Base-by-base conservation (phyloP, 2,329 filamentous ascomycete species). In the Didymella exigua region DNA sequence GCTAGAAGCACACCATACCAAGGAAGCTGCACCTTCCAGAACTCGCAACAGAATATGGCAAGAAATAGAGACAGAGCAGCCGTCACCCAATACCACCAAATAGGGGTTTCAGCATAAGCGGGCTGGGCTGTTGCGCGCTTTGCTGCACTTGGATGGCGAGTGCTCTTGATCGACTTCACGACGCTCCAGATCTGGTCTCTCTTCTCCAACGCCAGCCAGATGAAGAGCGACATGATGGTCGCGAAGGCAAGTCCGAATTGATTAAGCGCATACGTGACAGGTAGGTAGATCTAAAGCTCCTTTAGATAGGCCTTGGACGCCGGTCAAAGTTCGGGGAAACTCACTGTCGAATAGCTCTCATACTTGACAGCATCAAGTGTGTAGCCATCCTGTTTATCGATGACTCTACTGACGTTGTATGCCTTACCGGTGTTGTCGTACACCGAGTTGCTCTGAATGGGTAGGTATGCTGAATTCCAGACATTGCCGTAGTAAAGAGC, bases 401-500 rank as follows among this genome's bases (percentile, higher is more conserved):
- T 42, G 9, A 42, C 40, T 19, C 26, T 14, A 16, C 40, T 42
- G 40, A 42, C 24, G 13, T 42, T 42, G 26, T 42, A 42, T 16
- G 16, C 10, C 2, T 13, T 42, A 5, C 40, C 40, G 5, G n/a
- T 42, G 16, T 42, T 42, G 16, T 42, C 40, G 18, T 30, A 42
- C 7, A 42, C 24, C 23, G 24, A 42, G 16, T 42, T 42, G 26
- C 24, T 42, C 18, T 42, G 40, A 21, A 42, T 42, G 4, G 40
- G 26, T 19, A 42, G 16, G 16, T 42, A 42, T 11, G 40, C 24
- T 11, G 40, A 42, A 8, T 42, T 42, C 40, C 40, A 42, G 3
- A 42, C 40, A 11, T 42, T 42, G 26, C n/a, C 30, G 40, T 42
- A 42, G 40, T 42, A 42, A n/a, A 42, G 40, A 14, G 40, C 40